Base-by-base conservation (phyloP, 2,329 filamentous ascomycete species). In the Blastomyces gilchristii region DNA sequence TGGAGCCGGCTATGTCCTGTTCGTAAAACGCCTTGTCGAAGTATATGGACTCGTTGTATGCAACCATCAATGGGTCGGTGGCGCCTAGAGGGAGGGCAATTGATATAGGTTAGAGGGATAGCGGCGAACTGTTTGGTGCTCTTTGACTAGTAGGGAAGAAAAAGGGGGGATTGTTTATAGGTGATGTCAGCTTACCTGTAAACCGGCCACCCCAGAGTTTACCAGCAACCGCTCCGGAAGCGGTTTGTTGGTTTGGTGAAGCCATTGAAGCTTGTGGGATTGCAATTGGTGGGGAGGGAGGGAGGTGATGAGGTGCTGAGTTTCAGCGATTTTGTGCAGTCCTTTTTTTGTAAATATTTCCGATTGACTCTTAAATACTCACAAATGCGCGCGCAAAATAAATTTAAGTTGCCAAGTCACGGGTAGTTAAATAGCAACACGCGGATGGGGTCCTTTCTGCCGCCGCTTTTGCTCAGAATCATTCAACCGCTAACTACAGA, bases 31-130 rank as follows among this genome's bases (percentile, higher is more conserved):
- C 79, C 68, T 85, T 83, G 75, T 93, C 89, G 76, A 87, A 90
- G 73, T 83, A 84, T 70, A 94, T 87, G 62, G 83, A 87, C 69
- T 87, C 87, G 74, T 93, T 94, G 80, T 91, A 94, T 65, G 86
- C 80, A 64, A 85, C 81, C 89, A 94, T 93, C 61, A 93, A 82
- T 41, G 89, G 88, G 76, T 92, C 89, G 65, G 91, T 83, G 67
- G 83, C 87, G 76, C 88, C 87, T 87, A 68, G 58, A 52, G 62
- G 69, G 63, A 67, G 45, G 2, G n/a, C 39, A n/a, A n/a, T 37
- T 7, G n/a, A 49, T 11, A 49, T 18, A 49, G 45, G 45, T 49
- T 18, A 49, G n/a, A 22, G 0, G 0, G 34, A 2, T 41, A 12
- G 53, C 18, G 53, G 53, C n/a, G 34, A 18, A 11, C 31, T 14